Percentiles rank a stretch among this genome's conserved stretches.
Conservation (phyloP, 1,139 yeast species). For the Wickerhamiella infanticola region DNA sequence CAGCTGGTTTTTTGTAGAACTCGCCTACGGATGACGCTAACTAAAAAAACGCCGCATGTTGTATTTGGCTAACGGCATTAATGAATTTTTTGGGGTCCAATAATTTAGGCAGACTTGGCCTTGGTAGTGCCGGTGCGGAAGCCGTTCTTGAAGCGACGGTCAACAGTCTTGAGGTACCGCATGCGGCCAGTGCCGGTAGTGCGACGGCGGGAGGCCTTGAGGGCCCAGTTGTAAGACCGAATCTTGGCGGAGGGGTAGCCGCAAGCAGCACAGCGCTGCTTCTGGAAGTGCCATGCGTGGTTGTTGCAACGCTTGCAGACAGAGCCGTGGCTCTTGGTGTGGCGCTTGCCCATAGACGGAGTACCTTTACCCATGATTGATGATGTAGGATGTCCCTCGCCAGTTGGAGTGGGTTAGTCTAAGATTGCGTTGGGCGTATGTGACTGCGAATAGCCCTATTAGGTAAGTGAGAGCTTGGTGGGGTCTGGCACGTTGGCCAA, state of each 20-base stretch:
- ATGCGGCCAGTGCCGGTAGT: conserved; percentile 99
- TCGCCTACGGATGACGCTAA: background rate
- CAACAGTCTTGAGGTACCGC: conserved; percentile 92
- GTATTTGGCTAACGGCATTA: conserved; percentile 53
- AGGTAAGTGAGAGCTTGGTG: background rate
- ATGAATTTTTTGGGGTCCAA: conserved; percentile 13
- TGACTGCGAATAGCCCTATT: conserved; percentile 1
- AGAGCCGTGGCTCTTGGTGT: conserved; percentile 95
- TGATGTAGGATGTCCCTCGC: background rate
- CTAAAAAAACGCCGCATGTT: background rate
- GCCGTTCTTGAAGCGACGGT: conserved; percentile 97
- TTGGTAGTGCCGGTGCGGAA: conserved; percentile 81
- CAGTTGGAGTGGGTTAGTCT: background rate
- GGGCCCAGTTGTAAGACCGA: conserved; percentile 96
- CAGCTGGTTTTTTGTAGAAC: background rate
- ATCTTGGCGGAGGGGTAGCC: conserved; percentile 99
- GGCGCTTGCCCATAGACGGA: conserved; percentile 99
- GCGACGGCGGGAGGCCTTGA: conserved; percentile 98
- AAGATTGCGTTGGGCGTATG: background rate
- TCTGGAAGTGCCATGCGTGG: conserved; percentile 98
- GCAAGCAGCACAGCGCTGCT: conserved; percentile 97
- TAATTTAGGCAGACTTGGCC: conserved; percentile 23
- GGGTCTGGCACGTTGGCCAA: too few relatives aligned
- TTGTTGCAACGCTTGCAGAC: conserved; percentile 99
- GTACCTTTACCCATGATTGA: conserved; percentile 55